Percentiles rank a stretch among this genome's conserved stretches.
These are phyloP conservation scores for Sporisorium graminicola DNA, from an alignment of 1,284 basidiomycete species.

Conservation along the genomic window DNA sequence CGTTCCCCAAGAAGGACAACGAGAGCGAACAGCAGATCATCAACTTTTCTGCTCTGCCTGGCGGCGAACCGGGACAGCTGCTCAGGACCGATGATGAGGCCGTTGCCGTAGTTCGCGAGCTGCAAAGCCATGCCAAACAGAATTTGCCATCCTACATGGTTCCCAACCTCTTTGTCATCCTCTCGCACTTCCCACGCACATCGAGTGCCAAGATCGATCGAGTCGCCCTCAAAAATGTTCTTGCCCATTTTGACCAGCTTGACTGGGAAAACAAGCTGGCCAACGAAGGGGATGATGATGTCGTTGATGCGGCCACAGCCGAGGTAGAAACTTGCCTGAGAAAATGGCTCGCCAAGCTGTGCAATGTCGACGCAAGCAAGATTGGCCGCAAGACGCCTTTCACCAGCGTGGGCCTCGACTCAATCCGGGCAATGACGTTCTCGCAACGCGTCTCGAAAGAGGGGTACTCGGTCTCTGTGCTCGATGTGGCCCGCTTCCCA, in stretches of 20 bases:
- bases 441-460: conserved; percentile 50
- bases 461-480: conserved; percentile 62
- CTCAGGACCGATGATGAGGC: conserved; percentile 58
- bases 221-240: conserved; percentile 63
- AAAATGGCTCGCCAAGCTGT: conserved; percentile 55
- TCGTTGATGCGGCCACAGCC: conserved; percentile 21
- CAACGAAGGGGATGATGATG: conserved; percentile 32
- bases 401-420: conserved; percentile 65
- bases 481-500: conserved; percentile 64
- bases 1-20: conserved; percentile 50
- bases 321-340: conserved; percentile 45
- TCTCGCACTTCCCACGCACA: conserved; percentile 69
- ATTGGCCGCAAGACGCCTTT: conserved; percentile 62
- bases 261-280: conserved; percentile 63
- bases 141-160: conserved; percentile 68
- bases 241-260: conserved; percentile 59
- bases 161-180: conserved; percentile 67
- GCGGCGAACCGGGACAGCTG: conserved; percentile 23
- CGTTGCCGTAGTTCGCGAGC: conserved; percentile 46
- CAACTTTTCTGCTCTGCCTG: conserved; percentile 66
- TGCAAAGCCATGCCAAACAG: conserved; percentile 50
- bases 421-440: conserved; percentile 67
- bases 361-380: conserved; percentile 46
- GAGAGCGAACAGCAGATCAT: conserved; percentile 64
- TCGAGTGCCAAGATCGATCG: conserved; percentile 71